Base-by-base conservation (phyloP, 768 basidiomycete species). In the Kwoniella sp. region DNA sequence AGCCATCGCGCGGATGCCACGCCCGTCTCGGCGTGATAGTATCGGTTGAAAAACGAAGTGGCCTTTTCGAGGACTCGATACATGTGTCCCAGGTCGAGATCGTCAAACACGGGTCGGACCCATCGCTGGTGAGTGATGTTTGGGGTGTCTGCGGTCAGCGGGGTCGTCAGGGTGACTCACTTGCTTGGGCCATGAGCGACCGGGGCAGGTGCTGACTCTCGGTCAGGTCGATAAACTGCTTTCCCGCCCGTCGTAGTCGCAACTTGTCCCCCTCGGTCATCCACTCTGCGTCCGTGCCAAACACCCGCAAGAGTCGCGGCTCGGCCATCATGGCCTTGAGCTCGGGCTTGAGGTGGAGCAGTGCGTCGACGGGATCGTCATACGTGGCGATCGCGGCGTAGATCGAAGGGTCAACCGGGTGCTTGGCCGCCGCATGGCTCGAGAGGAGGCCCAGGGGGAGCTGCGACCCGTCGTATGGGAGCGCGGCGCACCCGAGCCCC, bases 201-300 rank as follows among this genome's bases (percentile, higher is more conserved):
- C 39, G 26, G 10, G 23, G 22, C 9, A 42, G 8, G n/a, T 54
- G 45, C 37, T 46, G 52, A 37, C 50, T 43, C 15, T 51, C 61
- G 2, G 64, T 66, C 17, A 63, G 31, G 46, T 63, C 64, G 29
- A 66, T 57, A 29, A 66, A 66, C 12, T 43, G 37, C 34, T 50
- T 49, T 12, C 64, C 58, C 33, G 47, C 37, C 34, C 46, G 43
- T 38, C 58, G 41, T 20, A 66, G 28, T 11, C 55, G 34, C 40
- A 66, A 15, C 43, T 66, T 66, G 29, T 66, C 64, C 1, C 60
- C 60, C 29, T 66, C 64, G 5, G 55, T 57, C 46, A 60, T 43
- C 64, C 64, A 66, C 11, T 34, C 25, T 5, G 28, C 43, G 29
- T 56, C 50, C 10, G 46, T 9, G 4, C 43, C 59, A n/a, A 45